phyloP scores from a whole-genome alignment of 495 filamentous ascomycete species.

The Talaromyces stipitatus region DNA sequence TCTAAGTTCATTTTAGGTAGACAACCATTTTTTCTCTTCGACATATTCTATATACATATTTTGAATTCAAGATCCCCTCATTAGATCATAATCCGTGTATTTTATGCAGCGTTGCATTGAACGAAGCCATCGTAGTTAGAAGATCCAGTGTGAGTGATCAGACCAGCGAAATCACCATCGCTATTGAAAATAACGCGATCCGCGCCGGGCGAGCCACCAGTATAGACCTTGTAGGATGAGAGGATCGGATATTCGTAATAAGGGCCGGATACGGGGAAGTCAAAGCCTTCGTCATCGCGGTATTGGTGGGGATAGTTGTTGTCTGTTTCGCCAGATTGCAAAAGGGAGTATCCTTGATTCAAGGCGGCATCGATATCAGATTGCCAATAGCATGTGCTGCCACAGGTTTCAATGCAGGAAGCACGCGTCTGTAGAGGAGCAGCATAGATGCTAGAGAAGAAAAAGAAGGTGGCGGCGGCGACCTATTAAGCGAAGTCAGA shows the following conservation, averaged over 20 bases:
- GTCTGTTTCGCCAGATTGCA: constrained; percentile 36
- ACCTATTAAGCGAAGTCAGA: background rate
- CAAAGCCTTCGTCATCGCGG: constrained; percentile 68
- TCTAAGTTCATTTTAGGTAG: background rate
- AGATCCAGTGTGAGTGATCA: constrained; percentile 65
- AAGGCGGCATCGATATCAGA: constrained; percentile 41
- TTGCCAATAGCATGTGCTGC: constrained; percentile 40
- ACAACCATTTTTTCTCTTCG: background rate
- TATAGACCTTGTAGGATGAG: constrained; percentile 43
- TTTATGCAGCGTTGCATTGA: constrained; percentile 28
- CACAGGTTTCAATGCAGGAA: constrained; percentile 46
- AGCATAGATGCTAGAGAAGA: constrained; percentile 28
- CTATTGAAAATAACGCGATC: constrained; percentile 65
- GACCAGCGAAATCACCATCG: constrained; percentile 40
- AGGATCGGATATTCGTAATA: constrained; percentile 72
- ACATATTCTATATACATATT: background rate
- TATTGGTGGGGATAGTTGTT: constrained; percentile 63
- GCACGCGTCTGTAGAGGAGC: constrained; percentile 34
- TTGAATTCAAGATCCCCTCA: background rate
- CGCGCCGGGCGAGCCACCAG: constrained; percentile 57
- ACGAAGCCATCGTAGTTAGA: constrained; percentile 56
- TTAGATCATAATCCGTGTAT: background rate
- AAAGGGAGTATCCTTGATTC: constrained; percentile 39
- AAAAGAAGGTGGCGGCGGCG: constrained; percentile 13
- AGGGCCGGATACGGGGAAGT: constrained; percentile 52